Conservation (phyloP, 164 flowering plant species). For the Sedum album region DNA sequence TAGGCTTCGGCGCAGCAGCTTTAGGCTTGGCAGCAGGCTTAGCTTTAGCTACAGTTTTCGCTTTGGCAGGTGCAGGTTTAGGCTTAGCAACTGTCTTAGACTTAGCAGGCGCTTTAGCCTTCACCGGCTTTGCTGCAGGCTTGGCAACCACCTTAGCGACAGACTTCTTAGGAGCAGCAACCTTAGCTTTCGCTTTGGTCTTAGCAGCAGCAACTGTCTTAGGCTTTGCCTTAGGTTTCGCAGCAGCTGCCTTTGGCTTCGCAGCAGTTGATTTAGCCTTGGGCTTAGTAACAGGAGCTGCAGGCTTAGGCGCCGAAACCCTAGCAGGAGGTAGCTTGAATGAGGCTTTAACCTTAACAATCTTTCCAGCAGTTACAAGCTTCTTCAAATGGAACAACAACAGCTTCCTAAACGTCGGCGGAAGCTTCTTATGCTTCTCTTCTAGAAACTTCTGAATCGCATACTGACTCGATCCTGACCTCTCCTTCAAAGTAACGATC, state of each 20-base stretch:
- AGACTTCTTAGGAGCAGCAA: constrained; percentile 20
- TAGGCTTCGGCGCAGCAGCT: constrained; percentile 17
- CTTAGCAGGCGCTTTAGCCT: constrained; percentile 14
- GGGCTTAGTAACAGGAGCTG: constrained; percentile 14
- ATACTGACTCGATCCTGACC: constrained; percentile 34
- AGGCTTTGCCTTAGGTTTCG: constrained; percentile 19
- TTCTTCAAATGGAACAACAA: constrained; percentile 28
- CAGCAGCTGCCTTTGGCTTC: constrained; percentile 12
- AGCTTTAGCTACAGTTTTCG: constrained; percentile 17
- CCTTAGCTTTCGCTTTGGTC: constrained; percentile 12
- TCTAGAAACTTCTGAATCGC: constrained; percentile 33
- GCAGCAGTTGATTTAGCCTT: constrained; percentile 1
- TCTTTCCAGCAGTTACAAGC: constrained; percentile 24
- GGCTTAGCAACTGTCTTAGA: constrained; percentile 16
- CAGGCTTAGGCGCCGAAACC: constrained; percentile 5
- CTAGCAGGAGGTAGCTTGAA: constrained; percentile 26
- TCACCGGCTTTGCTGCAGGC: constrained; percentile 11
- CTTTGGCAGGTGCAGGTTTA: constrained; percentile 12
- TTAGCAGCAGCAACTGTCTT: constrained; percentile 14
- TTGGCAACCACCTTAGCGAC: constrained; percentile 17
- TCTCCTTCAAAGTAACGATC: constrained; percentile 35
- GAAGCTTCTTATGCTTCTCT: constrained; percentile 32
- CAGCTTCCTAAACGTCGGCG: constrained; percentile 31
- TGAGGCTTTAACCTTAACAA: constrained; percentile 30
- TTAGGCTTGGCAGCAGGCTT: constrained; percentile 16